Conservation (phyloP, 495 filamentous ascomycete genomes). For the Cryomyces minteri region DNA sequence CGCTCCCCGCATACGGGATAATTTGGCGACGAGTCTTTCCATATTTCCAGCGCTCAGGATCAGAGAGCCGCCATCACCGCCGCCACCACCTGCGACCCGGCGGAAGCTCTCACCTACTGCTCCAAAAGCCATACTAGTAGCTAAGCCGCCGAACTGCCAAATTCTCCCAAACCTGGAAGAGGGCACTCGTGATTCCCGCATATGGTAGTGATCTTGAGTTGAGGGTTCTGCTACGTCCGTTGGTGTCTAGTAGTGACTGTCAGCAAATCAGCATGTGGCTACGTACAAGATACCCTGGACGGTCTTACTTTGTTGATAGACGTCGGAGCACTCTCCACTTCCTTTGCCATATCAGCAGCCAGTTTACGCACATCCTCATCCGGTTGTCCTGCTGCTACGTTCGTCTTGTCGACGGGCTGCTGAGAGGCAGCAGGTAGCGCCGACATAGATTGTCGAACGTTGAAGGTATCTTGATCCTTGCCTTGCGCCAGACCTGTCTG, state of each 20-base stretch:
- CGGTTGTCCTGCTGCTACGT: background rate
- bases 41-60: slow-evolving; percentile 83
- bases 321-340: slow-evolving; percentile 6
- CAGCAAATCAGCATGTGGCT: slow-evolving; percentile 22
- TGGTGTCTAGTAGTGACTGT: slow-evolving; percentile 19
- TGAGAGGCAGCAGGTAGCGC: slow-evolving; percentile 1
- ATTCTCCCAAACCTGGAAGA: slow-evolving; percentile 70
- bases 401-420: too few species aligned
- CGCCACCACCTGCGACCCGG: slow-evolving; percentile 36
- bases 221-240: slow-evolving; percentile 6
- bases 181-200: slow-evolving; percentile 80
- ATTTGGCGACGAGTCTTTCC: slow-evolving; percentile 76
- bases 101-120: slow-evolving; percentile 69
- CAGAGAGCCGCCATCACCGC: slow-evolving; percentile 43
- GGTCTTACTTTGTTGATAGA: slow-evolving; percentile 7
- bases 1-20: slow-evolving; percentile 93
- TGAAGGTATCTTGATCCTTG: slow-evolving; percentile 25
- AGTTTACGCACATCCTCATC: slow-evolving; percentile 16
- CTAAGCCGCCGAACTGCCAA: slow-evolving; percentile 89
- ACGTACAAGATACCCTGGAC: background rate
- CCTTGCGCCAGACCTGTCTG: slow-evolving; percentile 11
- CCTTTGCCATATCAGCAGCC: slow-evolving; percentile 19
- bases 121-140: slow-evolving; percentile 91
- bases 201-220: slow-evolving; percentile 33
- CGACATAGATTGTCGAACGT: slow-evolving; percentile 18